Base-by-base conservation (phyloP, 1,284 basidiomycete species). In the Tilletia horrida region DNA sequence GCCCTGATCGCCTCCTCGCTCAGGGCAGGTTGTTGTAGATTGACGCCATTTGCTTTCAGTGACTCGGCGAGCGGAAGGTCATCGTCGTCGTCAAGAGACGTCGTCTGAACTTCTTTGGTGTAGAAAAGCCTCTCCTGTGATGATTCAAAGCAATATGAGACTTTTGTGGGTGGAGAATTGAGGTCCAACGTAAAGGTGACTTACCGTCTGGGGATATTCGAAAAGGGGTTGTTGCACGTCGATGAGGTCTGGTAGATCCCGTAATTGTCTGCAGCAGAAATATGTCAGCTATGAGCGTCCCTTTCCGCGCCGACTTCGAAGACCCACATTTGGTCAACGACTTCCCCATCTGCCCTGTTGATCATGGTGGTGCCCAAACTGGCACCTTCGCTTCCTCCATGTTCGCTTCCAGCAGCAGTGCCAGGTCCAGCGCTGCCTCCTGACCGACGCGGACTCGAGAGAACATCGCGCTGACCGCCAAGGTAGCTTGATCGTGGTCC, bases 91-190 rank as follows among this genome's bases (percentile, higher is more conserved):
- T 83, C 66, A 6, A 65, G 13, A 9, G 63, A 73, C 35, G 88
- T 86, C 0, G 93, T 96, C 82, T 97, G 94, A 1, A 95, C 90
- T 74, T 93, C 90, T 82, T 95, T 96, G 73, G 93, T 94, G 79
- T 96, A 97, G 62, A 91, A 89, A 27, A 95, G 89, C n/a, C 89
- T 87, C 82, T 92, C 90, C 89, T 91, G 73, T 42, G 63, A n/a
- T n/a, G 88, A 59, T n/a, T 16, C 16, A 6, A 48, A 18, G 6
- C 45, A 48, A 40, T 40, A 11, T 40, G 6, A 40, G 35, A 40
- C 11, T 40, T 11, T 40, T 40, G 11, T n/a, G n/a, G n/a, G 18
- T 48, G 16, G 6, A 3, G 18, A 18, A 23, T 6, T 23, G 4
- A 18, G 3, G 6, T 23, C 45, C 21, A 18, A 48, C 18, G 6